Percentiles rank a stretch among this genome's conserved stretches.
These are phyloP conservation scores for Chloropicon primus DNA, from an alignment of 139 green algal species.

Conservation along the genomic window DNA sequence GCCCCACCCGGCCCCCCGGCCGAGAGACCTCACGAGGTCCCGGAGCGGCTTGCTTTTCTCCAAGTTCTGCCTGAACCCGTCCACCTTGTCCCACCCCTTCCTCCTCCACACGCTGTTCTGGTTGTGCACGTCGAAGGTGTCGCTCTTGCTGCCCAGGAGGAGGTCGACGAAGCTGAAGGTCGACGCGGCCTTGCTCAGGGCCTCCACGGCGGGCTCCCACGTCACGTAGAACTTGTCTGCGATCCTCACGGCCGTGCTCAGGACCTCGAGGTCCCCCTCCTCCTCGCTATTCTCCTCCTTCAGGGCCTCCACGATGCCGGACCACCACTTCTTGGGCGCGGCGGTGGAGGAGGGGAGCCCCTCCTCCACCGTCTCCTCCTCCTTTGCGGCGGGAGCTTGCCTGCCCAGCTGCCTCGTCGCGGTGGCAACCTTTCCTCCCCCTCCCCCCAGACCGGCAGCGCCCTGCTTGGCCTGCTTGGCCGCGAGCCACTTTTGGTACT, in stretches of 20 bases:
- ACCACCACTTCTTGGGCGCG: no score
- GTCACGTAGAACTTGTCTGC: background rate
- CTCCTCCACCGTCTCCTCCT: no score
- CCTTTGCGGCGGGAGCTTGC: background rate
- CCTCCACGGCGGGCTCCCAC: background rate
- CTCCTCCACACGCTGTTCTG: constrained; percentile 38
- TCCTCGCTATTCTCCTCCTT: no score
- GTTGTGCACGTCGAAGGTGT: background rate
- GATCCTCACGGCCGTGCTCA: background rate
- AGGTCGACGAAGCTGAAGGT: background rate
- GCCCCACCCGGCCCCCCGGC: constrained; percentile 54
- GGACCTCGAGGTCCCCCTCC: background rate
- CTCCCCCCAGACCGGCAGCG: no score
- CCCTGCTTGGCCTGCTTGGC: background rate
- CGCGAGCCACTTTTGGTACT: background rate
- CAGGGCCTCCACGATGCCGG: no score
- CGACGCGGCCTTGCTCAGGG: background rate
- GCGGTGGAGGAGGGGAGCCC: no score
- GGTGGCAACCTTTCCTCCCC: no score
- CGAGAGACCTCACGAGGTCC: constrained; percentile 60
- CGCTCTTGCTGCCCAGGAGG: background rate
- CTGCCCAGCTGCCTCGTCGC: background rate
- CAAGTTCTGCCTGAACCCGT: constrained; percentile 50
- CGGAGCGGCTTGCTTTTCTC: constrained; percentile 64
- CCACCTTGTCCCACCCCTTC: constrained; percentile 62